These are phyloP conservation scores for Aquilaria malaccensis DNA, from an alignment of 345 rosid species.

Conservation along the genomic window DNA sequence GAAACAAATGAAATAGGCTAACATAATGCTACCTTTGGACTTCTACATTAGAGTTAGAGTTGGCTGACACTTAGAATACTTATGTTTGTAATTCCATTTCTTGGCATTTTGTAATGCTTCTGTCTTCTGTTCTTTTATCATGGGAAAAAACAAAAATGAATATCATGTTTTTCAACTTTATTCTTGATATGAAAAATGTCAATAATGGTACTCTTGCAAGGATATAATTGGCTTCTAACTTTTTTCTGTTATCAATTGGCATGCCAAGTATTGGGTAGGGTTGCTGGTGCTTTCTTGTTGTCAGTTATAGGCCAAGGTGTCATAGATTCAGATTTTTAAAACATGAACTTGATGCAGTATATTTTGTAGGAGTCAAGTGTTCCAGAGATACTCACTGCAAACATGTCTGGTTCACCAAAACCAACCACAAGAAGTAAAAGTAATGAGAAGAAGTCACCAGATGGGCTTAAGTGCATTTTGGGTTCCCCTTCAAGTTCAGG, in stretches of 20 bases:
- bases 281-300: not conserved
- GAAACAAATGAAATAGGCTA: no score
- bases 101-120: no score
- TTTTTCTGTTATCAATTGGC: not conserved
- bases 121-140: no score
- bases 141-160: no score
- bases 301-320: not conserved
- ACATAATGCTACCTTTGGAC: no score
- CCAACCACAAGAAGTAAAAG: constrained; percentile 51
- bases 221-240: no score
- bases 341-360: not conserved
- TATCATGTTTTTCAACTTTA: no score
- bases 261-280: not conserved
- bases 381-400: constrained; percentile 41
- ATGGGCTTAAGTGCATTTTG: constrained; percentile 12
- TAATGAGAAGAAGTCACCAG: constrained; percentile 32
- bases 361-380: constrained; percentile 72
- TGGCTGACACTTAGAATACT: no score
- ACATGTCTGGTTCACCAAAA: constrained; percentile 53
- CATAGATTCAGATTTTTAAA: not conserved
- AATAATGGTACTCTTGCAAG: no score
- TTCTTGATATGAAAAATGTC: no score
- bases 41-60: no score
- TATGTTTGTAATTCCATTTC: no score
- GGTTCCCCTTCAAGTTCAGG: constrained; percentile 19